Evolutionary conservation across 1,139 yeast species (phyloP).

Genomic region (Eremothecium coryli): DNA sequence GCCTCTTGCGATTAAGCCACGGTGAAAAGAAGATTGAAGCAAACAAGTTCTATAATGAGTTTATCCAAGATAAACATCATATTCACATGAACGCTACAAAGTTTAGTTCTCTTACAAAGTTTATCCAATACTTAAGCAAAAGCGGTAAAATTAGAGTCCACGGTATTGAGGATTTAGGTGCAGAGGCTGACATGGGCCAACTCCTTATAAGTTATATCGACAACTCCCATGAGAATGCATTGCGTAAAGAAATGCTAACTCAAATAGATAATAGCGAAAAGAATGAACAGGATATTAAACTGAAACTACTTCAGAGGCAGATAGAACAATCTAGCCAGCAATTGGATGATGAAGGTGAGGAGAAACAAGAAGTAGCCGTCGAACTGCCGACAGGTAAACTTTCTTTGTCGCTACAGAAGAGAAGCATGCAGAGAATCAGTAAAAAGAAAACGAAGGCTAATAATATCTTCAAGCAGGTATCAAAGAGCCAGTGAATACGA

Average conservation of each 20-base stretch:
- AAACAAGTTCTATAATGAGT: conserved; percentile 84
- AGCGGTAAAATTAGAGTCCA: conserved; percentile 52
- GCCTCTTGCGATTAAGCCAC: conserved; percentile 53
- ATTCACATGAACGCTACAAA: conserved; percentile 84
- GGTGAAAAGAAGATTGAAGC: conserved; percentile 77
- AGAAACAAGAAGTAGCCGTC: conserved; percentile 1
- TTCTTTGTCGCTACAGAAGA: conserved; percentile 5
- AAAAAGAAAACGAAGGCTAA: conserved; percentile 9
- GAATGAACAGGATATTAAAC: conserved; percentile 39
- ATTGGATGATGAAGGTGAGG: background rate
- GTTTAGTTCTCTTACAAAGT: conserved; percentile 64
- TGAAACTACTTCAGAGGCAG: conserved; percentile 43
- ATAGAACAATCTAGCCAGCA: conserved; percentile 30
- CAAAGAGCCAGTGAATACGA: background rate
- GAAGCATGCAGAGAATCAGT: conserved; percentile 10
- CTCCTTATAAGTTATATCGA: conserved; percentile 46
- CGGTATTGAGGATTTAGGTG: conserved; percentile 34
- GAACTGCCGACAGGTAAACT: conserved; percentile 9
- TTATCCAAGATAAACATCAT: conserved; percentile 69
- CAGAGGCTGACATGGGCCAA: conserved; percentile 29
- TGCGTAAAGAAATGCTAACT: conserved; percentile 32
- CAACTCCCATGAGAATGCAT: conserved; percentile 38
- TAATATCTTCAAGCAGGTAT: conserved; percentile 1
- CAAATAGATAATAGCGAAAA: conserved; percentile 33
- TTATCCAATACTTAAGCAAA: conserved; percentile 55